Evolutionary conservation across 768 basidiomycete species (phyloP), one percentile per base, ranked within the genome.

Genomic region (Lactarius deliciosus): DNA sequence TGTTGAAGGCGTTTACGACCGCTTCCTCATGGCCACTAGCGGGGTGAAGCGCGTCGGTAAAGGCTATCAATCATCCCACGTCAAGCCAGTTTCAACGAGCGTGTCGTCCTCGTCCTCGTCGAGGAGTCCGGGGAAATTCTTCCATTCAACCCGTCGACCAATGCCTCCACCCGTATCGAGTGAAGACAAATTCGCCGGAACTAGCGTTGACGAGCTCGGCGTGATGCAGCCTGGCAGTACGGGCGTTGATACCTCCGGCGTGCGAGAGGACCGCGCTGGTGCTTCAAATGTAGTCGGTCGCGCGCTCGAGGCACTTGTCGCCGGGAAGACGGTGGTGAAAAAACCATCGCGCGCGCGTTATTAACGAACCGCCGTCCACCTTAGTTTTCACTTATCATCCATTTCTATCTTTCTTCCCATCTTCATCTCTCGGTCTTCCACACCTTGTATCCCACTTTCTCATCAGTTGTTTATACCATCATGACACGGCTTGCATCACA

Each of bases 1-100:
- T 56, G 72, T 90, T 32, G 91, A 92, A 77, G 85, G 85, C 63
- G 88, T 89, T 20, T 94, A 93, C 68, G 92, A 94, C 70, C 85
- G 88, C 50, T 88, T 92, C 79, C 79, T 93, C 34, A 90, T 92
- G 88, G 87, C 90, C 13, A 90, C 89, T 1, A 84, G 87, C 2
- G 88, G 89, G 32, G 91, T 94, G 47, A 92, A 87, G 73, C 89
- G 91, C 34, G 77, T 89, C 9, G 92, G 92, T 4, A 87, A 85
- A 72, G 91, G 92, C 8, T 92, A 93, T 71, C 89, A 93, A 75
- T 92, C 90, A 2, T 85, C 90, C 61, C 84, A 83, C 68, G 63
- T 77, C 61, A 82, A 79, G 28, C 80, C 85, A 3, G 72, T 81
- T 47, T 75, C 75, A 6, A 79, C 28, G 16, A 58, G 22, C 34